These are phyloP conservation scores for Penicillium expansum DNA, from an alignment of 2,329 filamentous ascomycete species.

Conservation along the genomic window DNA sequence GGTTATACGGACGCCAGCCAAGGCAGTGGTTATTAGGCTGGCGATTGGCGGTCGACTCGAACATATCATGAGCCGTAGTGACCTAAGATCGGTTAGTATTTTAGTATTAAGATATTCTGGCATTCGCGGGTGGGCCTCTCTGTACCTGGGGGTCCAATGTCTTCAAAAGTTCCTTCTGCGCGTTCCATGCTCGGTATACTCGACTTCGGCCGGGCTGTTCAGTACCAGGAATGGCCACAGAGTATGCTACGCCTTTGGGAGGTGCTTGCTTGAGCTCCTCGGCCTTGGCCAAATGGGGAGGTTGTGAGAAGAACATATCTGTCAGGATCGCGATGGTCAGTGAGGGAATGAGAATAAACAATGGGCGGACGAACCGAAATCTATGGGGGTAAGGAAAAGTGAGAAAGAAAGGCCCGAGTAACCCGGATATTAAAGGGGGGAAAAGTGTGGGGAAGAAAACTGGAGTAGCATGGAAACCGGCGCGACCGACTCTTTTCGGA, in stretches of 20 bases:
- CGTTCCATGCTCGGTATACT: constrained; percentile 81
- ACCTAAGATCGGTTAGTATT: constrained; percentile 33
- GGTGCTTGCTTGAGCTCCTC: constrained; percentile 60
- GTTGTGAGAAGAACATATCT: constrained; percentile 40
- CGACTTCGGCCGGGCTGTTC: constrained; percentile 68
- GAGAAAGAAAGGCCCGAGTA: constrained; percentile 42
- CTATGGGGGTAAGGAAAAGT: background rate
- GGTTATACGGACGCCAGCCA: constrained; percentile 76
- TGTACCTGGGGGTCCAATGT: constrained; percentile 66
- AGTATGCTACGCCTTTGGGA: constrained; percentile 73
- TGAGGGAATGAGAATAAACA: background rate
- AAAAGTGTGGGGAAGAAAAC: constrained; percentile 14
- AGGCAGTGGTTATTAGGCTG: constrained; percentile 69
- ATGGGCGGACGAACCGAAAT: background rate
- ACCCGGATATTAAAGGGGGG: constrained; percentile 8
- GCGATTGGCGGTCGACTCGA: constrained; percentile 65
- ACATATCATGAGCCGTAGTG: constrained; percentile 74
- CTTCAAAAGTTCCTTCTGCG: constrained; percentile 67
- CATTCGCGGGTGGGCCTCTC: constrained; percentile 7
- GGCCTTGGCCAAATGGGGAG: constrained; percentile 37
- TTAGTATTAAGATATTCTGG: background rate
- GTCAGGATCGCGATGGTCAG: background rate
- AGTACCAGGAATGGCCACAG: constrained; percentile 71
- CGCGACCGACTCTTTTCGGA: constrained; percentile 18
- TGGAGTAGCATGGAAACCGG: constrained; percentile 19